phyloP scores from a whole-genome alignment of 202 grass and related monocot species.

The Miscanthus sacchariflorus region DNA sequence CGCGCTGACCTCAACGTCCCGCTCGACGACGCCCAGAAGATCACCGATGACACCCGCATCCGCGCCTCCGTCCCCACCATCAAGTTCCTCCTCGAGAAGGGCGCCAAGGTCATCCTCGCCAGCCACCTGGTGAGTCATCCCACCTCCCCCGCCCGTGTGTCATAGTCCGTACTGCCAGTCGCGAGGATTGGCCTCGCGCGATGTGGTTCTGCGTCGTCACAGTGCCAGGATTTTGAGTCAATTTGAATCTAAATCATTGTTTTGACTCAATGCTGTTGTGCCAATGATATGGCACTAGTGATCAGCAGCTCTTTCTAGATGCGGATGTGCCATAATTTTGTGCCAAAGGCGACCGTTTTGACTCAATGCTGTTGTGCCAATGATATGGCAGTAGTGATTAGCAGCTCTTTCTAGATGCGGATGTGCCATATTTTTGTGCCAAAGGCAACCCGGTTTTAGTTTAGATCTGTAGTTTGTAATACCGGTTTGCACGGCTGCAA shows the following conservation, averaged over 20 bases:
- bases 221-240: neutral
- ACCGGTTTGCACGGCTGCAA: neutral
- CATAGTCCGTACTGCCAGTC: neutral
- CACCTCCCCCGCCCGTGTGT: neutral
- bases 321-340: neutral
- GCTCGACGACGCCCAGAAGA: conserved; percentile 83
- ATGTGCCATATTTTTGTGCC: neutral
- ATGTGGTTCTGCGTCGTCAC: neutral
- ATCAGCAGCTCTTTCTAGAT: neutral
- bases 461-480: neutral
- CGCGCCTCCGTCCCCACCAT: conserved; percentile 81
- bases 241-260: conserved; percentile 1
- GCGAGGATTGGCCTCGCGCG: neutral
- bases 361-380: neutral
- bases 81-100: conserved; percentile 77
- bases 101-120: conserved; percentile 82
- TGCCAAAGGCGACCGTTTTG: neutral
- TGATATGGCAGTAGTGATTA: neutral
- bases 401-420: neutral
- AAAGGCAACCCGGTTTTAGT: neutral
- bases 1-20: conserved; percentile 94
- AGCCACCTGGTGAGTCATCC: conserved; percentile 73
- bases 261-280: neutral
- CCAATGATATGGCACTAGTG: neutral
- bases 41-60: conserved; percentile 97